Evolutionary conservation across 108 stramenopile genomes (phyloP).

Genomic region (Skeletonema menzelii): DNA sequence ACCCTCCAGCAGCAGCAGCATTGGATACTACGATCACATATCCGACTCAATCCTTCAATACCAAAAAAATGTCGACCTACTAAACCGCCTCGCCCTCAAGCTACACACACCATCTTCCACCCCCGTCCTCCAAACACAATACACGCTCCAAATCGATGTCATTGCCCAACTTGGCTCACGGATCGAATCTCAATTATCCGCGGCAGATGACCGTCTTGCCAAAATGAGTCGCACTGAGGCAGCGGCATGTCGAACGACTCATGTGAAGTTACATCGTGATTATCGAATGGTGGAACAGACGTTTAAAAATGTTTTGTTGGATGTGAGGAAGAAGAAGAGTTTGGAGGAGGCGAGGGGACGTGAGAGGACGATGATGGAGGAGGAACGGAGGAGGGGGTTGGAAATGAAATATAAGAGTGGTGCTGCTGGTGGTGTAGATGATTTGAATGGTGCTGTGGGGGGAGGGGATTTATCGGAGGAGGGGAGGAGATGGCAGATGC

Average conservation of each 20-base stretch:
- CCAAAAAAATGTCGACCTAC: constrained; percentile 80
- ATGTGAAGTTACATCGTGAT: constrained; percentile 74
- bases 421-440: background rate
- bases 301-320: constrained; percentile 44
- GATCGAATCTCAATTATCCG: constrained; percentile 52
- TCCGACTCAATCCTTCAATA: constrained; percentile 63
- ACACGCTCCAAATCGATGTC: constrained; percentile 75
- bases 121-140: constrained; percentile 71
- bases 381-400: constrained; percentile 11
- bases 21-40: constrained; percentile 51
- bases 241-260: constrained; percentile 48
- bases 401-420: background rate
- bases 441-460: background rate
- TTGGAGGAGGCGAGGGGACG: constrained; percentile 8
- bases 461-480: constrained; percentile 23
- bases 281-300: constrained; percentile 58
- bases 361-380: constrained; percentile 20
- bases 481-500: constrained; percentile 60
- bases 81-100: constrained; percentile 71
- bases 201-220: constrained; percentile 38
- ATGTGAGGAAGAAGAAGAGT: constrained; percentile 30
- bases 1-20: background rate
- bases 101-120: constrained; percentile 43
- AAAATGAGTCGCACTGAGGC: constrained; percentile 34
- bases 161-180: constrained; percentile 60